Conservation (phyloP, 805 yeast genomes). For the Candida xyloterini region DNA sequence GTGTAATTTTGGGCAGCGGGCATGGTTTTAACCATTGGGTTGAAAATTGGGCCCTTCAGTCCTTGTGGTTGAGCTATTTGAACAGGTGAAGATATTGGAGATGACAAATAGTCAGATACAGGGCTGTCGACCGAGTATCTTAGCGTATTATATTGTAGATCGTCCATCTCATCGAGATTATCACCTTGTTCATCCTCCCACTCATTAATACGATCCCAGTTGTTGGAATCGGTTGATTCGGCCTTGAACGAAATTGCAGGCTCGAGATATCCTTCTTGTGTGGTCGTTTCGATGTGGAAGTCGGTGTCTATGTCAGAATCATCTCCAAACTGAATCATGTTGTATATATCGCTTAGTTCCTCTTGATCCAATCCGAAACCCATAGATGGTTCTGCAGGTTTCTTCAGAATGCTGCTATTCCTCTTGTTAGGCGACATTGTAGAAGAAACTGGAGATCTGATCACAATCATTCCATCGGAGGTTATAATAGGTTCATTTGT, state of each 20-base stretch:
- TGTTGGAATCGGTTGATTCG: background rate
- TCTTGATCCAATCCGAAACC: constrained; percentile 12
- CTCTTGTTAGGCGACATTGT: constrained; percentile 8
- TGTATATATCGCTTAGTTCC: constrained; percentile 29
- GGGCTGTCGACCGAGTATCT: constrained; percentile 5
- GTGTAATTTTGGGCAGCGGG: constrained; percentile 19
- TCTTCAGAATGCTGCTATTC: constrained; percentile 8
- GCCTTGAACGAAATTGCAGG: constrained; percentile 3
- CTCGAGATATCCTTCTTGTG: background rate
- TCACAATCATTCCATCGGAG: constrained; percentile 47
- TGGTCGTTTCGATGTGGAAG: constrained; percentile 20
- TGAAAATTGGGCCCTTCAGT: constrained; percentile 55
- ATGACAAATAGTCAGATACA: background rate
- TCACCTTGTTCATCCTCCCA: constrained; percentile 2
- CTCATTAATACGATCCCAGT: constrained; percentile 2
- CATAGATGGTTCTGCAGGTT: constrained; percentile 4
- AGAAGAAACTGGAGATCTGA: constrained; percentile 29
- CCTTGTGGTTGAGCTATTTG: constrained; percentile 44
- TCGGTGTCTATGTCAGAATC: constrained; percentile 25
- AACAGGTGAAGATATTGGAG: background rate
- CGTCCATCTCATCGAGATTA: background rate
- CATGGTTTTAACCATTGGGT: constrained; percentile 25
- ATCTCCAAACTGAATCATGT: constrained; percentile 30
- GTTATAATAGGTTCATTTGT: constrained; percentile 22
- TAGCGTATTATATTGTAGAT: background rate